phyloP scores from a whole-genome alignment of 768 basidiomycete species.

The Daedalea quercina region DNA sequence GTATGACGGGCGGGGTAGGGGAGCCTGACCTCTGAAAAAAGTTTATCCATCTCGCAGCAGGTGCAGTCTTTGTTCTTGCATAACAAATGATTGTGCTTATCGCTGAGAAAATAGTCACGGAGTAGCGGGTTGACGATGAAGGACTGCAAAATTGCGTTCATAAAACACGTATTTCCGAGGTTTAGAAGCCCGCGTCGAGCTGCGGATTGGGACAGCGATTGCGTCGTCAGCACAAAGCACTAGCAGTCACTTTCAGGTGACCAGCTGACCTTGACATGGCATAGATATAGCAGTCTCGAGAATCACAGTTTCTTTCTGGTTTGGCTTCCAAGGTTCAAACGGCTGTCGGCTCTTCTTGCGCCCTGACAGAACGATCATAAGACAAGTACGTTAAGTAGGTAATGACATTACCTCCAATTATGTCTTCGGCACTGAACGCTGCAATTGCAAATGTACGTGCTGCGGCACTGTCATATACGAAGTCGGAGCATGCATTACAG shows the following conservation, averaged over 20 bases:
- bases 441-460: conserved; percentile 39
- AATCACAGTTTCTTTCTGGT: conserved; percentile 30
- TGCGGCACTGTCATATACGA: conserved; percentile 54
- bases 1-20: background rate
- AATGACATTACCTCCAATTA: conserved; percentile 39
- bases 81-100: conserved; percentile 73
- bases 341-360: conserved; percentile 37
- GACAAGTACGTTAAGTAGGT: too few relatives aligned
- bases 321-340: conserved; percentile 45
- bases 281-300: conserved; percentile 46
- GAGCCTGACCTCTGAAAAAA: conserved; percentile 59
- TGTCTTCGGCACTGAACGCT: conserved; percentile 52
- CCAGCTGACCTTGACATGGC: conserved; percentile 64
- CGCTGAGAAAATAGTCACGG: conserved; percentile 83
- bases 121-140: conserved; percentile 88
- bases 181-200: conserved; percentile 83
- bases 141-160: conserved; percentile 86
- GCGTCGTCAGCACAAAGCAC: background rate
- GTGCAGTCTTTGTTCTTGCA: conserved; percentile 74
- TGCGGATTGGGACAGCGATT: conserved; percentile 20
- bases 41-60: conserved; percentile 89
- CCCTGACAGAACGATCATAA: conserved; percentile 17
- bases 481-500: conserved; percentile 69
- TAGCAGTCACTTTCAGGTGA: background rate
- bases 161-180: conserved; percentile 89